Evolutionary conservation across 2,329 filamentous ascomycete species (phyloP), one percentile per base, ranked within the genome.

Genomic region (Fusarium transvaalense): DNA sequence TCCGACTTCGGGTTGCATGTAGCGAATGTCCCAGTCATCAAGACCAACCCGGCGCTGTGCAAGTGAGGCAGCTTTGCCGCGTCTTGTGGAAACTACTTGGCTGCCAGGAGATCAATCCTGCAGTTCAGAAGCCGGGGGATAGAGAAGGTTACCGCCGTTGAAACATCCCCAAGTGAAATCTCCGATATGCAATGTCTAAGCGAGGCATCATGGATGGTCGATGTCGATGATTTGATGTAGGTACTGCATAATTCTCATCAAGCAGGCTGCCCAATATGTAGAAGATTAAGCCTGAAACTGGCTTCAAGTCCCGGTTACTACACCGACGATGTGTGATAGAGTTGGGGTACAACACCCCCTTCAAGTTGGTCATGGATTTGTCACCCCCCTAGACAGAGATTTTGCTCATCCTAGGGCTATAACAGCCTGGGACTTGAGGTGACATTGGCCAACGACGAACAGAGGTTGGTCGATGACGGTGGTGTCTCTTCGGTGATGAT

Each of bases 341-440:
- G 37, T 56, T 61, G 45, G 55, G 60, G 53, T 37, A 52, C 38
- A 43, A 50, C 53, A 48, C 60, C 37, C 48, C 53, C 56, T 45
- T 56, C 41, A 38, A 66, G 69, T 70, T 74, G 65, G 70, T 73
- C 71, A 74, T 70, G 66, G 51, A 64, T 74, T 74, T 66, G 71
- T 73, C 66, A 74, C 68, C 37, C 61, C 23, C 61, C 39, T 54
- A 34, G 41, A 56, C 61, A 54, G 53, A 67, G 50, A 48, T 41
- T 67, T 56, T 55, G 25, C 39, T 31, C 57, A 61, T 55, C 65
- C 65, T 43, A 62, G 61, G 60, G 62, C 68, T 66, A 74, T 71
- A 71, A 54, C 61, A 56, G 51, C 62, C 48, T 61, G 53, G 48
- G 37, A 27, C 54, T 61, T 39, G 58, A 61, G 59, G 71, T 74